Base-by-base conservation (phyloP, 2,329 filamentous ascomycete species). In the Xylariaceae sp. region DNA sequence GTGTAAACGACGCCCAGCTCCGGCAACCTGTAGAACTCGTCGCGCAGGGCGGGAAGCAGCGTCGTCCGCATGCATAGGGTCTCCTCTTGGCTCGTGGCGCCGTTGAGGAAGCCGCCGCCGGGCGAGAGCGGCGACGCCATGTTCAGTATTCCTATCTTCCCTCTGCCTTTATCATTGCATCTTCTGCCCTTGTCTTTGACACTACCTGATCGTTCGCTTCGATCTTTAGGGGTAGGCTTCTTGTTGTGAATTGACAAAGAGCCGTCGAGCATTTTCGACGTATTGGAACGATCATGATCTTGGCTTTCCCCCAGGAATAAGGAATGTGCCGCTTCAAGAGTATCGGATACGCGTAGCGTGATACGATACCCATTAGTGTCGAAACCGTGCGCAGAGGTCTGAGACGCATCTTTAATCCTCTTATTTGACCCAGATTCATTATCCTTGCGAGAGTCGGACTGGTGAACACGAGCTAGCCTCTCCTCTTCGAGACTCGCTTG, bases 61-160 rank as follows among this genome's bases (percentile, higher is more conserved):
- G 78, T 82, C 3, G 73, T 78, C 12, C 75, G 71, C 48, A 73
- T 67, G 51, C 78, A 83, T 2, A 83, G 65, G 16, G 68, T 74
- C 51, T 81, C 78, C 51, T 83, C 78, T 45, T 81, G 76, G 3
- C 70, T 71, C 7, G 71, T 72, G 0, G 76, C 74, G 14, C 79
- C 79, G 11, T 69, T 68, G 0, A 81, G 57, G 19, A 82, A 71
- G 0, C 78, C 79, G 6, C 78, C 78, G 9, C 79, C 79, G 0
- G 78, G 74, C 0, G 69, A 68, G 1, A 79, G 65, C 0, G 76
- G 74, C 0, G 77, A 82, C 0, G 76, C 77, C 76, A 82, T 81
- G 55, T 79, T 81, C 3, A 83, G 63, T 16, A 83, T 63, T 3
- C 68, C 74, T 1, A 76, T 65, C 26, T 69, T 60, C 7, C 52